Evolutionary conservation across 441 rosid genomes (phyloP), one percentile per base, ranked within the genome.

Genomic region (Flueggea neowawraea): DNA sequence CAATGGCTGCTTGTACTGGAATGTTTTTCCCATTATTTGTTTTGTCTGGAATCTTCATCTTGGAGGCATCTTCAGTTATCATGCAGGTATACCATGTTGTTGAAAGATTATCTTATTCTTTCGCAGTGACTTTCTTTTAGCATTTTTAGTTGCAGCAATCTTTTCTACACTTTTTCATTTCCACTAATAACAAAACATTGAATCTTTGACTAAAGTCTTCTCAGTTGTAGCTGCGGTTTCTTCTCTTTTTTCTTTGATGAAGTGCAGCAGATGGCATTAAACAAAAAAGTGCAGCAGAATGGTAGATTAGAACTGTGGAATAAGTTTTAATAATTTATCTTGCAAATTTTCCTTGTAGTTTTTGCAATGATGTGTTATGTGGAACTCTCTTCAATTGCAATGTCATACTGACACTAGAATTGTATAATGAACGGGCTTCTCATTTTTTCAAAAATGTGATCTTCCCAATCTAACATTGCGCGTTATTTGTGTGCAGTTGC

Each of bases 1-100:
- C 98, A 63, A 89, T 94, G 98, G 97, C 98, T 74, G 87, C 95
- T 62, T 84, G 89, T 71, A 84, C 90, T 4, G 96, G 99, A 80
- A 90, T 94, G 97, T 90, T 90, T 75, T 77, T 94, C 31, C 97
- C 97, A 11, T 79, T 94, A 57, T 71, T 85, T 72, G 81, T 89
- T 70, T 79, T 96, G 2, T 90, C 94, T 15, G 96, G 97, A 56
- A 78, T 94, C 63, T 84, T 87, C 48, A 53, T 89, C 63, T 59
- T 86, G 66, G 97, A 94, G 80, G 81, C 78, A 49, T 72, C 79
- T 48, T 82, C 89, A 17, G 80, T 87, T 59, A 53, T 87, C n/a
- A 54, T 85, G 72, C 99, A 91, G 95, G 96, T 89, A 75, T 16
- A 16, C 59, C n/a, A 31, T 16, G 54, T 53, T 15, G 4, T 59